phyloP scores from a whole-genome alignment of 176 grass and related monocot genomes.

The Zoysia pacifica region DNA sequence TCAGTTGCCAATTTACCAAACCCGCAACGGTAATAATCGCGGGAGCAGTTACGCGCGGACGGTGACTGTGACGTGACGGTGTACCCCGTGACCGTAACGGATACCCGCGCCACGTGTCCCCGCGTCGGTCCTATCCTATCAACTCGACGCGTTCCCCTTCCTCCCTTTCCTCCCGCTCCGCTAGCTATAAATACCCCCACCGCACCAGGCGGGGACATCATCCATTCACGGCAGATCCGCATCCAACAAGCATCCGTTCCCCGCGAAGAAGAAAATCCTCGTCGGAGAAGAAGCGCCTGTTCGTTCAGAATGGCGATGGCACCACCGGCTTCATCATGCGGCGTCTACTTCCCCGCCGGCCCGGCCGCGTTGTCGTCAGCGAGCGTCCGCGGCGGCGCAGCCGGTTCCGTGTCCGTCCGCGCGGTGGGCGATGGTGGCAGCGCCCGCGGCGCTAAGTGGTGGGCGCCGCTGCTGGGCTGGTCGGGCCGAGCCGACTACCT shows the following conservation, averaged over 20 bases:
- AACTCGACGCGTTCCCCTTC: no score
- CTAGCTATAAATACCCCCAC: no score
- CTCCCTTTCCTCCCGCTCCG: background rate
- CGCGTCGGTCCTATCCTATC: no score
- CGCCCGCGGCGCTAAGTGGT: constrained; percentile 48
- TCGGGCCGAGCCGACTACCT: constrained; percentile 65
- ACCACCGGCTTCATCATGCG: background rate
- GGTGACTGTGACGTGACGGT: no score
- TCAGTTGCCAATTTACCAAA: no score
- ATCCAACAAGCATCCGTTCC: background rate
- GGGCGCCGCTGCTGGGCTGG: constrained; percentile 73
- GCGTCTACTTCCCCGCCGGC: background rate
- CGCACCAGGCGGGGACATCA: background rate
- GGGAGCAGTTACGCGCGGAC: no score
- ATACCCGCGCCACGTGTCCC: background rate
- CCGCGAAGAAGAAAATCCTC: background rate
- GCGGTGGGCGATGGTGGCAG: background rate
- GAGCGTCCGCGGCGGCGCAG: background rate
- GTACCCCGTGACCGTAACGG: no score
- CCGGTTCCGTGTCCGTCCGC: background rate
- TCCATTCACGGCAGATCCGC: no score
- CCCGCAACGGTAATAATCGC: no score
- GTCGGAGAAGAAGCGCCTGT: background rate
- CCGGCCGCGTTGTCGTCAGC: background rate
- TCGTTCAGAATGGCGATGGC: constrained; percentile 21